These are phyloP conservation scores for Pisolithus thermaeus DNA, from an alignment of 1,284 basidiomycete species.

Conservation along the genomic window DNA sequence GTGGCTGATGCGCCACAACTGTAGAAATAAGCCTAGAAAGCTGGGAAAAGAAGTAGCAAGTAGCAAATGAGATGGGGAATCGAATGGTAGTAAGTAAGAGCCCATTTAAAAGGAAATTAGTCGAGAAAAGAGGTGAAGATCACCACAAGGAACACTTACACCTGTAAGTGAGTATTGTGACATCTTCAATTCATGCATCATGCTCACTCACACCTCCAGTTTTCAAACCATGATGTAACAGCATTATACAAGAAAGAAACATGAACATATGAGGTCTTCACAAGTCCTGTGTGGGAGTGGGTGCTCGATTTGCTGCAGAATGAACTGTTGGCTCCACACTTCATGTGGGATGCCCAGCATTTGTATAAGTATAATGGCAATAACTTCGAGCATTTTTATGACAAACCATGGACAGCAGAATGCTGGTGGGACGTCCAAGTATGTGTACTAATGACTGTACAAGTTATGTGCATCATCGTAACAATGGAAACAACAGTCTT, in stretches of 20 bases:
- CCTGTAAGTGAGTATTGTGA: too few species aligned
- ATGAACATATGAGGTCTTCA: not conserved
- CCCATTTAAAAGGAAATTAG: too few species aligned
- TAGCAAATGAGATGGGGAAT: too few species aligned
- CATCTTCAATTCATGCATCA: too few species aligned
- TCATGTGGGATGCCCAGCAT: slow-evolving; percentile 1
- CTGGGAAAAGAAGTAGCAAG: too few species aligned
- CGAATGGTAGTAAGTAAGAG: too few species aligned
- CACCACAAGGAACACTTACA: too few species aligned
- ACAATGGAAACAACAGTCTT: not conserved
- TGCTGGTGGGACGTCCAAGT: slow-evolving; percentile 28
- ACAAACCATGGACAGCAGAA: slow-evolving; percentile 26
- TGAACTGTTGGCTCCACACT: slow-evolving; percentile 11
- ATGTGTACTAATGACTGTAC: not conserved
- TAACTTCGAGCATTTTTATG: slow-evolving; percentile 14
- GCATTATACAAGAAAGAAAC: not conserved
- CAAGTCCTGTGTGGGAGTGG: slow-evolving; percentile 24
- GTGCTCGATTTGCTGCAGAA: slow-evolving; percentile 18
- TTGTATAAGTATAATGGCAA: slow-evolving; percentile 11
- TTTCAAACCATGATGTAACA: not conserved
- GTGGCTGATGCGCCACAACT: too few species aligned
- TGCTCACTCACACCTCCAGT: not conserved
- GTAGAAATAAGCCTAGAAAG: too few species aligned
- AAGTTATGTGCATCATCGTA: not conserved
- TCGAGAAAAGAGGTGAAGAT: too few species aligned